phyloP scores from a whole-genome alignment of 2,329 filamentous ascomycete species.

The Tolypocladium nubicola region DNA sequence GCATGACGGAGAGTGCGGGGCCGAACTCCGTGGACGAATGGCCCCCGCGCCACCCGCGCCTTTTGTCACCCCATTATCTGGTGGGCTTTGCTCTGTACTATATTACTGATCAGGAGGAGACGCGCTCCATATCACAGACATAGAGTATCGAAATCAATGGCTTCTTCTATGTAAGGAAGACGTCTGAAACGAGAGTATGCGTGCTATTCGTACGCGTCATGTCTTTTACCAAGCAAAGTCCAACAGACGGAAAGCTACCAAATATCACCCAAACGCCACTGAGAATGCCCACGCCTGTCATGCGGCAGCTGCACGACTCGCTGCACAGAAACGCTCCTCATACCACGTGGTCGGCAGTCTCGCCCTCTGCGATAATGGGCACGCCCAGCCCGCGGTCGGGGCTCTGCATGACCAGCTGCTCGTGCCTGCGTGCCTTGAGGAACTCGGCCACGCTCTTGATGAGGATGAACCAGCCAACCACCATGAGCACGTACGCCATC shows the following conservation, averaged over 20 bases:
- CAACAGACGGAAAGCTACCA: neutral
- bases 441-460: conserved; percentile 93
- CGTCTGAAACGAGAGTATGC: neutral
- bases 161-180: neutral
- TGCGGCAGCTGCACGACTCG: neutral
- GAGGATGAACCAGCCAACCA: conserved; percentile 95
- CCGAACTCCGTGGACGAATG: neutral
- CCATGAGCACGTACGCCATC: conserved; percentile 89
- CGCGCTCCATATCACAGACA: neutral
- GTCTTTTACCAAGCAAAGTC: neutral
- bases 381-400: conserved; percentile 79
- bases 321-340: conserved; percentile 22
- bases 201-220: neutral
- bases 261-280: neutral
- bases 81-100: too few species aligned
- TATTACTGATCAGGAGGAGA: too few species aligned
- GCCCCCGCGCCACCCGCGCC: too few species aligned
- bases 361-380: conserved; percentile 78
- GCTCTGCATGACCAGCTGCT: conserved; percentile 86
- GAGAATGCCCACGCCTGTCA: neutral
- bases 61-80: too few species aligned
- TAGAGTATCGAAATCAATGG: neutral
- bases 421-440: conserved; percentile 75
- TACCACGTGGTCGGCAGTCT: conserved; percentile 67
- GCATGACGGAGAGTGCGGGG: neutral